Evolutionary conservation across 2,329 filamentous ascomycete species (phyloP).

Genomic region (Ceratocystis destructans): DNA sequence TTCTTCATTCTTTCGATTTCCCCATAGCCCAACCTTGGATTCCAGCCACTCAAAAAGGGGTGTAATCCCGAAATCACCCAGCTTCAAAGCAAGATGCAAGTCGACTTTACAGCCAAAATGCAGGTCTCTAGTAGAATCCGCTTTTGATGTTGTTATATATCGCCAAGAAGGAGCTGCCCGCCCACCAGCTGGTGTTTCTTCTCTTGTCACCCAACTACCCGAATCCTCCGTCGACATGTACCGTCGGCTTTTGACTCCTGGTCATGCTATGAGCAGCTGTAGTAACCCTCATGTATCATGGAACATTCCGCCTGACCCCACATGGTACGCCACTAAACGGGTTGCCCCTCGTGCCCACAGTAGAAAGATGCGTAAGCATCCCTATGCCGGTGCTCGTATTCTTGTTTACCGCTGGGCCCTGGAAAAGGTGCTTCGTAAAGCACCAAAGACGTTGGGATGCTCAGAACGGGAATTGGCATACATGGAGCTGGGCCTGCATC

Average conservation of each 20-base stretch:
- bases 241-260: constrained; percentile 8
- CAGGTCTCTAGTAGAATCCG: neutral
- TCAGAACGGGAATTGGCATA: constrained; percentile 8
- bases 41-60: neutral
- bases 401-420: constrained; percentile 8
- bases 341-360: neutral
- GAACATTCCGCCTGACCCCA: neutral
- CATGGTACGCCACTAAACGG: constrained; percentile 10
- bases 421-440: neutral
- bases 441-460: neutral
- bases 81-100: neutral
- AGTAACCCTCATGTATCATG: constrained; percentile 6
- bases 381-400: constrained; percentile 4
- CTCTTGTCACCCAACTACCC: constrained; percentile 8
- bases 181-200: constrained; percentile 4
- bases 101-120: neutral
- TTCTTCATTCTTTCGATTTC: neutral
- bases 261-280: neutral
- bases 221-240: constrained; percentile 7
- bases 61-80: neutral
- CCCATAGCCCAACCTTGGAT: neutral
- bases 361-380: constrained; percentile 3
- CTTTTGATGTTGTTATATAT: constrained; percentile 11
- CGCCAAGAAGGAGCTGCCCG: constrained; percentile 3
- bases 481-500: neutral